Evolutionary conservation across 2,329 filamentous ascomycete genomes (phyloP).

Genomic region (Curvularia eragrostidis): DNA sequence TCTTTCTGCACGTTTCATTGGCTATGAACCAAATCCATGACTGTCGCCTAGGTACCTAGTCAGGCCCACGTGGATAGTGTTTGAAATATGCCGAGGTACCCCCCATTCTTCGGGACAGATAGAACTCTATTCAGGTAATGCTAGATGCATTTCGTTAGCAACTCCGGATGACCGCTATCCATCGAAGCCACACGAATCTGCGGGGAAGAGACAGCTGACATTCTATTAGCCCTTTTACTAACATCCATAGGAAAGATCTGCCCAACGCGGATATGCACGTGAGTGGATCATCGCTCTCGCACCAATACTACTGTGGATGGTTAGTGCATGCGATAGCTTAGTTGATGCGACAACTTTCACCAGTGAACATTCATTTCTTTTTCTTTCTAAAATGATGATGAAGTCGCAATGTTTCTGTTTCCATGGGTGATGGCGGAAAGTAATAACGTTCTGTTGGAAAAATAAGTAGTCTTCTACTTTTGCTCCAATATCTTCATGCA

Average conservation of each 20-base stretch:
- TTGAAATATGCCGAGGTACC: conserved; percentile 3
- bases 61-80: neutral
- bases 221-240: neutral
- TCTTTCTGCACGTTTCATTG: neutral
- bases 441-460: too few species aligned
- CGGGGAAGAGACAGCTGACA: conserved; percentile 12
- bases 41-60: neutral
- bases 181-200: conserved; percentile 3
- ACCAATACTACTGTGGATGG: conserved; percentile 7
- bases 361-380: too few species aligned
- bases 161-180: conserved; percentile 2
- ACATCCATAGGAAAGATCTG: neutral
- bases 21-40: neutral
- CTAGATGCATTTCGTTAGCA: neutral
- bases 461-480: too few species aligned
- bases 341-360: too few species aligned
- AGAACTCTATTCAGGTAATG: neutral
- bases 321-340: too few species aligned
- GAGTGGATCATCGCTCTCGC: conserved; percentile 2
- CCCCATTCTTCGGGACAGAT: neutral
- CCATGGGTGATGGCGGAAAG: too few species aligned
- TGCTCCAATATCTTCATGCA: too few species aligned
- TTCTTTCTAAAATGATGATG: too few species aligned
- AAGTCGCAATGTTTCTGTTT: too few species aligned
- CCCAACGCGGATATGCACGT: neutral